Conservation (phyloP, 371 early-diverging fungal genomes). For the Blakeslea trispora region DNA sequence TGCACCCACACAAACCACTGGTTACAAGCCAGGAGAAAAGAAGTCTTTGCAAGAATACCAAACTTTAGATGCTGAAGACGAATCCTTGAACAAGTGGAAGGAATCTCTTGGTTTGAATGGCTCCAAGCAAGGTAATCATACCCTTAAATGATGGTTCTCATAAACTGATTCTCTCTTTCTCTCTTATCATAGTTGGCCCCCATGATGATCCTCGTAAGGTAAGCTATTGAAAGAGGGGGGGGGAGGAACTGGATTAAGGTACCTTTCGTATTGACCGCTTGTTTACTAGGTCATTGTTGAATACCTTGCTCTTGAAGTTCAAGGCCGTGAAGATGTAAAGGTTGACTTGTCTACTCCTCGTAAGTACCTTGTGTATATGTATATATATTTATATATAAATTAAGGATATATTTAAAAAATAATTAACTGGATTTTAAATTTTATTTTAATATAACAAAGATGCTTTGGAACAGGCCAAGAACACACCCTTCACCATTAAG, state of each 20-base stretch:
- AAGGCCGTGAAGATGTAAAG: slow-evolving; percentile 78
- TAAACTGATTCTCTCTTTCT: background rate
- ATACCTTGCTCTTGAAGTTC: slow-evolving; percentile 82
- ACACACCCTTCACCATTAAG: slow-evolving; percentile 85
- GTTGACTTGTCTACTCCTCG: slow-evolving; percentile 82
- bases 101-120: slow-evolving; percentile 82
- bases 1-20: slow-evolving; percentile 74
- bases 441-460: too few relatives aligned
- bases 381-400: too few relatives aligned
- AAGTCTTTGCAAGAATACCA: slow-evolving; percentile 88
- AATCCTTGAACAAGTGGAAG: slow-evolving; percentile 96
- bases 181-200: slow-evolving; percentile 44
- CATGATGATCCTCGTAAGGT: slow-evolving; percentile 69
- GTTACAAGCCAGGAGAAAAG: slow-evolving; percentile 85
- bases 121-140: slow-evolving; percentile 36
- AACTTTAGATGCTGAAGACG: slow-evolving; percentile 88
- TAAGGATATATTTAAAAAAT: too few relatives aligned
- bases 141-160: background rate
- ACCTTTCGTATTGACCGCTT: too few relatives aligned
- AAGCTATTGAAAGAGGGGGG: slow-evolving; percentile 53
- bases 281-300: slow-evolving; percentile 78
- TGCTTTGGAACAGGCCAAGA: slow-evolving; percentile 64
- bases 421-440: slow-evolving; percentile 13
- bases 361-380: slow-evolving; percentile 37
- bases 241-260: too few relatives aligned